Conservation (phyloP, 768 basidiomycete species). For the Dacryopinax primogenitus region DNA sequence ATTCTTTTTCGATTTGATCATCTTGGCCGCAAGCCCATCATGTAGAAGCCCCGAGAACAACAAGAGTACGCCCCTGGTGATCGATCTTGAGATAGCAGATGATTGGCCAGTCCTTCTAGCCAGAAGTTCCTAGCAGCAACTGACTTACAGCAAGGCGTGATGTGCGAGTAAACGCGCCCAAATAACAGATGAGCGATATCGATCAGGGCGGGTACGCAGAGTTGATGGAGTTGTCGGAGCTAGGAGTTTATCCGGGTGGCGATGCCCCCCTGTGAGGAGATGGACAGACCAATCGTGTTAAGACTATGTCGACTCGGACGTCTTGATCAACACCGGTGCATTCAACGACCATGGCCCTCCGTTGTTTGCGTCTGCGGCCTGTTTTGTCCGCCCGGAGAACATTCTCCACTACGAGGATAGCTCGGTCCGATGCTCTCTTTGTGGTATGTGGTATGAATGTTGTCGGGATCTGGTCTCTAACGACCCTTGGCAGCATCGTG, state of each 20-base stretch:
- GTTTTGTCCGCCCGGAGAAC: slow-evolving; percentile 18
- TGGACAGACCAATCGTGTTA: not conserved
- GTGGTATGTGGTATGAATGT: slow-evolving; percentile 43
- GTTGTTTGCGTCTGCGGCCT: slow-evolving; percentile 5
- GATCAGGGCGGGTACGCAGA: too few species aligned
- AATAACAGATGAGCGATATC: too few species aligned
- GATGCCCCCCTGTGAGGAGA: not conserved
- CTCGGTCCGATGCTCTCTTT: slow-evolving; percentile 72
- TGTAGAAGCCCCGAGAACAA: too few species aligned
- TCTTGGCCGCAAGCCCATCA: too few species aligned
- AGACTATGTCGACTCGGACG: not conserved
- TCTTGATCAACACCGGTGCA: not conserved
- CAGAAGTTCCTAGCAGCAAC: too few species aligned
- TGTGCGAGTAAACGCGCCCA: too few species aligned
- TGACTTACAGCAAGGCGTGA: too few species aligned
- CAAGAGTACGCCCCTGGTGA: too few species aligned
- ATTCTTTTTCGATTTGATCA: too few species aligned
- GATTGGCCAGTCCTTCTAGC: too few species aligned
- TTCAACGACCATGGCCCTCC: not conserved
- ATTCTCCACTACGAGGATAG: slow-evolving; percentile 32
- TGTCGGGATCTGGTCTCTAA: slow-evolving; percentile 7
- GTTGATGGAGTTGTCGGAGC: too few species aligned
- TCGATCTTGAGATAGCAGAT: too few species aligned
- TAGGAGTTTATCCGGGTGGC: slow-evolving; percentile 1
- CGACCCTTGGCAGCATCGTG: slow-evolving; percentile 62